These are phyloP conservation scores for Ustilago xerochloae DNA, from an alignment of 1,284 basidiomycete species.

Conservation along the genomic window DNA sequence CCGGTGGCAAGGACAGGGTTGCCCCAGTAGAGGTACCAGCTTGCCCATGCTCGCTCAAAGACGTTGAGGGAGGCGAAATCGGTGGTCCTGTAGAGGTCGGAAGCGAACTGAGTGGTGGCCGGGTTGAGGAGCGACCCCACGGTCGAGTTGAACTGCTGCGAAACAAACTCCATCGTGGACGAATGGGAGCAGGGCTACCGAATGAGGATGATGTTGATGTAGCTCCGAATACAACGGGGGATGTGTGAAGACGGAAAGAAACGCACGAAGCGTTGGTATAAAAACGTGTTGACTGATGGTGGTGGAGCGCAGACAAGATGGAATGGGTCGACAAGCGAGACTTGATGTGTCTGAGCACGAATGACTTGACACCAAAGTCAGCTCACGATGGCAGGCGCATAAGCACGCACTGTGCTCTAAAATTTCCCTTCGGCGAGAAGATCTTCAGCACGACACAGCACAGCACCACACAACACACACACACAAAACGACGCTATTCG, in stretches of 20 bases:
- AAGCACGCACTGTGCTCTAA: constrained; percentile 13
- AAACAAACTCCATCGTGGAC: constrained; percentile 48
- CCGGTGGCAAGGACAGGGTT: constrained; percentile 95
- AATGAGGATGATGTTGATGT: neutral
- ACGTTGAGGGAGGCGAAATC: constrained; percentile 57
- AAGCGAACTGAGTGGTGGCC: constrained; percentile 67
- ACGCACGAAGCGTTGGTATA: constrained; percentile 10
- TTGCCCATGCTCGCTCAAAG: constrained; percentile 68
- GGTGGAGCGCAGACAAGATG: too few species aligned
- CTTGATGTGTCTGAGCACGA: too few species aligned
- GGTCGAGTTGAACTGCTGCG: constrained; percentile 49
- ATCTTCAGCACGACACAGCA: neutral
- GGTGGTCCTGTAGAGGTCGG: constrained; percentile 61
- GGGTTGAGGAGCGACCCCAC: constrained; percentile 46
- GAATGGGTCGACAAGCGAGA: neutral
- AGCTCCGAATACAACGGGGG: neutral
- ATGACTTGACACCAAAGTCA: too few species aligned
- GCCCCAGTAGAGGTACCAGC: constrained; percentile 70
- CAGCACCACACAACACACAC: neutral
- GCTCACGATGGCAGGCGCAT: constrained; percentile 1
- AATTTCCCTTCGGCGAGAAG: constrained; percentile 6
- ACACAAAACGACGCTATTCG: too few species aligned
- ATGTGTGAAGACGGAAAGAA: too few species aligned
- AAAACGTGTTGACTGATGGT: constrained; percentile 4
- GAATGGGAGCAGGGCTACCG: constrained; percentile 4